A percentile compares a stretch with the other conserved stretches of the same genome.
Conservation (phyloP, 2,329 filamentous ascomycete genomes). For the Clarireedia sp. region DNA sequence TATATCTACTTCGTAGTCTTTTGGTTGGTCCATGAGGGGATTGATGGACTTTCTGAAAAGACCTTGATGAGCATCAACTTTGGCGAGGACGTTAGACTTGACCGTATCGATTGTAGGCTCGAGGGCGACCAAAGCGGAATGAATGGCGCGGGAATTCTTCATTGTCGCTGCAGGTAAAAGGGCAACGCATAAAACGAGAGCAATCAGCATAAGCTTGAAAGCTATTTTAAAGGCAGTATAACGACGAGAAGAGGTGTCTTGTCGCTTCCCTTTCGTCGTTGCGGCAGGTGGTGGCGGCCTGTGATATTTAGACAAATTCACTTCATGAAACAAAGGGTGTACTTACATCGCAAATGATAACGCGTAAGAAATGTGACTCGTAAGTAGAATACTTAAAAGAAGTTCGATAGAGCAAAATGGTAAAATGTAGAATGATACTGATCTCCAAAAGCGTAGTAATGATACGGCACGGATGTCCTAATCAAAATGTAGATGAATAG, state of each 20-base stretch:
- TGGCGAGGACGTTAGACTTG: not conserved
- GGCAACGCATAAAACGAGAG: slow-evolving; percentile 5
- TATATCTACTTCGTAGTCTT: not conserved
- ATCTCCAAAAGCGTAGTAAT: slow-evolving; percentile 9
- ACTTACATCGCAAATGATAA: not conserved
- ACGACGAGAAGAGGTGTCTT: not conserved
- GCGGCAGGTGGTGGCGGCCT: not conserved
- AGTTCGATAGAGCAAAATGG: not conserved
- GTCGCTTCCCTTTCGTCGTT: not conserved
- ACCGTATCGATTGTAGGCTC: not conserved
- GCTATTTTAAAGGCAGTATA: slow-evolving; percentile 1
- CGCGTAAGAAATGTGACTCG: not conserved
- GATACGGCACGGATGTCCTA: slow-evolving; percentile 9
- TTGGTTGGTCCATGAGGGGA: not conserved
- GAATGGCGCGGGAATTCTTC: not conserved
- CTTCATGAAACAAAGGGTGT: not conserved
- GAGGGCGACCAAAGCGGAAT: not conserved
- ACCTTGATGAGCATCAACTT: not conserved
- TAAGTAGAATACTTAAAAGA: not conserved
- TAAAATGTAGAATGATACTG: slow-evolving; percentile 4
- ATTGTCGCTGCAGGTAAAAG: not conserved
- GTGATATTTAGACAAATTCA: not conserved
- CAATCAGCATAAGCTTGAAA: not conserved
- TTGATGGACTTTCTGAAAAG: not conserved
- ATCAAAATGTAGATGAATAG: not conserved